Evolutionary conservation across 352 stramenopile species (phyloP).

Genomic region (Pythium volutum): DNA sequence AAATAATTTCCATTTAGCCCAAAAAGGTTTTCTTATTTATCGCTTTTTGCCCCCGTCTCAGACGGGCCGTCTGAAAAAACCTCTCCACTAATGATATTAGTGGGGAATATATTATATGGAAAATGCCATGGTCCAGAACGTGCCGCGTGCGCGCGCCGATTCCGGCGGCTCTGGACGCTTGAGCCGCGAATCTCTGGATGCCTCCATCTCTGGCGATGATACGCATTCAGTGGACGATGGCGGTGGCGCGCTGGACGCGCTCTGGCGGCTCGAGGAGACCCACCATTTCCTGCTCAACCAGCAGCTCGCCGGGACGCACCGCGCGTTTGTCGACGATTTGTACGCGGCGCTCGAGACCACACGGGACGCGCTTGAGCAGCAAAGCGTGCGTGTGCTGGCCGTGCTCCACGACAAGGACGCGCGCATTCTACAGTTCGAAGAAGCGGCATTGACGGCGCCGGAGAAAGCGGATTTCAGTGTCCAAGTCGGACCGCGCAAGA

Average conservation of each 20-base stretch:
- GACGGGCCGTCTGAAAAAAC: neutral
- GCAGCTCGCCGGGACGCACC: slow-evolving; percentile 11
- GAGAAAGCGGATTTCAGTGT: neutral
- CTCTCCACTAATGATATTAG: too few relatives aligned
- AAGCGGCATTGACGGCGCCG: neutral
- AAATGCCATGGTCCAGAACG: neutral
- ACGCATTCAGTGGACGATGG: neutral
- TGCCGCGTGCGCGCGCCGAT: neutral
- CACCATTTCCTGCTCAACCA: slow-evolving; percentile 20
- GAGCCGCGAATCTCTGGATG: neutral
- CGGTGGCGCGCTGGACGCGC: slow-evolving; percentile 21
- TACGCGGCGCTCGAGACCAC: slow-evolving; percentile 14
- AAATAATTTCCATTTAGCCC: neutral
- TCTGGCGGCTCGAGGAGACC: slow-evolving; percentile 20
- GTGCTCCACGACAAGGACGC: slow-evolving; percentile 31
- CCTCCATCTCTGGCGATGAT: neutral
- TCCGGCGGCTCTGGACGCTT: neutral
- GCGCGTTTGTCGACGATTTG: slow-evolving; percentile 22
- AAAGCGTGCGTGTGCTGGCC: slow-evolving; percentile 25
- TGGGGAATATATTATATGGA: neutral
- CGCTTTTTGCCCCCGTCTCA: neutral
- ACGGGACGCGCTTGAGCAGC: slow-evolving; percentile 16
- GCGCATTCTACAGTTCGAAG: slow-evolving; percentile 22
- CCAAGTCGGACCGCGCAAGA: neutral
- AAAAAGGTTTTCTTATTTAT: neutral